Evolutionary conservation across 169 alveolate species (phyloP).

Genomic region (Cryptosporidium muris): DNA sequence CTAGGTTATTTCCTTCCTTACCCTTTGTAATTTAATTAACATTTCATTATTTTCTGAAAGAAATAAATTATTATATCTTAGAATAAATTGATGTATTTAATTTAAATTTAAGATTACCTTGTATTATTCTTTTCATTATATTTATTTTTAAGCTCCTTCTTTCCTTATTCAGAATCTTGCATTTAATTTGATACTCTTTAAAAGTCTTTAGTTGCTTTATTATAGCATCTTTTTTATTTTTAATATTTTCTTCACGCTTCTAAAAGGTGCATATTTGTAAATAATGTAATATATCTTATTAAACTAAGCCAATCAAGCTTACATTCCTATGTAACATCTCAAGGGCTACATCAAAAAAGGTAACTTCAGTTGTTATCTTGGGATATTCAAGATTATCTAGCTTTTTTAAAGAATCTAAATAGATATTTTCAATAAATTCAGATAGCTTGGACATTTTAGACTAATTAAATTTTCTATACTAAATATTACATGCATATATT

Average conservation of each 20-base stretch:
- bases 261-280: no score
- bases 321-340: no score
- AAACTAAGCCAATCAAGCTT: no score
- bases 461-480: neutral
- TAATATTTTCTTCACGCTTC: no score
- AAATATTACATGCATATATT: neutral
- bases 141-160: neutral
- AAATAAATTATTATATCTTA: neutral
- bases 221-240: neutral
- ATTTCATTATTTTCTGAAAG: neutral
- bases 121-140: neutral
- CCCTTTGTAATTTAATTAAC: neutral
- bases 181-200: neutral
- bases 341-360: no score
- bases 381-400: constrained; percentile 33
- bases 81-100: neutral
- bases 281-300: no score
- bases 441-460: constrained; percentile 20
- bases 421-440: constrained; percentile 52
- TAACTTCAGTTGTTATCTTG: neutral
- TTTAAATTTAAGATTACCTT: neutral
- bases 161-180: neutral
- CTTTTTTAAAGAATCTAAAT: constrained; percentile 33
- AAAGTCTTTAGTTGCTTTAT: constrained; percentile 39
- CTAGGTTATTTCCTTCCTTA: neutral